Evolutionary conservation across 23 red algal genomes (phyloP).

Genomic region (Cyanidiococcus yangmingshanensis): DNA sequence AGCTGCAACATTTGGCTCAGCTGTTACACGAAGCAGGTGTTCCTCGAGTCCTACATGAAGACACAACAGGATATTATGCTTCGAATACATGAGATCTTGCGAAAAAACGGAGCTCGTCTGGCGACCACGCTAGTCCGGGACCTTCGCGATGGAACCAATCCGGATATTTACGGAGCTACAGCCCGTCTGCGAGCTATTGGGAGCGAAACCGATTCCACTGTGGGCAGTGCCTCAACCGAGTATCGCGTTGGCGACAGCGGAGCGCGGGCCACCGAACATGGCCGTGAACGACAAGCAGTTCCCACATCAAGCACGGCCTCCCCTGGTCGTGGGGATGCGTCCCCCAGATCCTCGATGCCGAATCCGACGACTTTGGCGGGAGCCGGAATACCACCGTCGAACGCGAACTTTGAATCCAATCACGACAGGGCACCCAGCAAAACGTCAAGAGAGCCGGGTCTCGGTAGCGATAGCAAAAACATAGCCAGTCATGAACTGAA

Average conservation of each 20-base stretch:
- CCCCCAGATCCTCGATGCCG: background rate
- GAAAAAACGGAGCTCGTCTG: conserved; percentile 53
- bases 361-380: background rate
- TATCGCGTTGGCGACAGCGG: background rate
- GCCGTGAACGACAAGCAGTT: background rate
- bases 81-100: conserved; percentile 67
- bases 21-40: conserved; percentile 97
- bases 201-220: background rate
- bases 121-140: conserved; percentile 58
- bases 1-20: conserved; percentile 81
- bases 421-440: background rate
- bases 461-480: background rate
- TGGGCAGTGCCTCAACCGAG: background rate
- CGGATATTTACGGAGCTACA: conserved; percentile 54
- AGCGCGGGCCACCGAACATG: background rate
- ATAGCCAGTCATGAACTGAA: background rate
- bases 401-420: background rate
- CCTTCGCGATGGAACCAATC: conserved; percentile 69
- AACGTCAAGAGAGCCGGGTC: background rate
- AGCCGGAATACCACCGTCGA: background rate
- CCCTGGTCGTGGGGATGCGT: background rate
- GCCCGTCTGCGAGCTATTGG: background rate
- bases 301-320: background rate
- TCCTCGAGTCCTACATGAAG: conserved; percentile 67
- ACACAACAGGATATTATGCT: conserved; percentile 92